Percentiles rank a stretch among this genome's conserved stretches.
These are phyloP conservation scores for Aspergillus mulundensis DNA, from an alignment of 495 filamentous ascomycete species.

Conservation along the genomic window DNA sequence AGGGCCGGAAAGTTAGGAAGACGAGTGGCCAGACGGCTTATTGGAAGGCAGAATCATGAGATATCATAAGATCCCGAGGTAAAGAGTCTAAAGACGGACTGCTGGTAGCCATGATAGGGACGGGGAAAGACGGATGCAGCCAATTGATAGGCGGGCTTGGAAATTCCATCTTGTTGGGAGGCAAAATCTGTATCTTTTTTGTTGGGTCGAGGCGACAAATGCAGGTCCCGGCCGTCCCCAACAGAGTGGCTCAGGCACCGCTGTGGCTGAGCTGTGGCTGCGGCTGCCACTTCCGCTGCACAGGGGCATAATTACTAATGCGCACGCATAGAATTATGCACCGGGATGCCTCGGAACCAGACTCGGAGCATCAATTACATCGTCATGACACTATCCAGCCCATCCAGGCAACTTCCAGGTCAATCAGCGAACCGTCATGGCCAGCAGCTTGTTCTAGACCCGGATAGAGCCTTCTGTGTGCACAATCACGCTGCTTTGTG, in stretches of 20 bases:
- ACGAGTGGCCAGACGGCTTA: slow-evolving; percentile 13
- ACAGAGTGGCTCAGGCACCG: neutral
- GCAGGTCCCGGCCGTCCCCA: neutral
- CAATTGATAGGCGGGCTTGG: neutral
- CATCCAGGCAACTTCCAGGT: neutral
- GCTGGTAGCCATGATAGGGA: neutral
- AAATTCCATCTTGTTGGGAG: neutral
- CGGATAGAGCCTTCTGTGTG: neutral
- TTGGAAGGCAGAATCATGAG: slow-evolving; percentile 5
- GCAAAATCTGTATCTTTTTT: neutral
- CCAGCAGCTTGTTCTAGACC: neutral
- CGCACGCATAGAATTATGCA: neutral
- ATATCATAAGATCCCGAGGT: slow-evolving; percentile 40
- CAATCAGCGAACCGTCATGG: neutral
- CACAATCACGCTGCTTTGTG: neutral
- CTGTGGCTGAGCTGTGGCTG: neutral
- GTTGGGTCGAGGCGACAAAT: neutral
- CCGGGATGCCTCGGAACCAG: neutral
- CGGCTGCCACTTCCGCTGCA: neutral
- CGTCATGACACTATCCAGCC: neutral
- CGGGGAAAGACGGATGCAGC: neutral
- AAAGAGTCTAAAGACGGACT: neutral
- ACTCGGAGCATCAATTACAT: neutral
- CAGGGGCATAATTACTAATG: neutral
- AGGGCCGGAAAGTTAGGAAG: slow-evolving; percentile 7